Conservation (phyloP, 495 filamentous ascomycete genomes). For the Aspergillus haitiensis region DNA sequence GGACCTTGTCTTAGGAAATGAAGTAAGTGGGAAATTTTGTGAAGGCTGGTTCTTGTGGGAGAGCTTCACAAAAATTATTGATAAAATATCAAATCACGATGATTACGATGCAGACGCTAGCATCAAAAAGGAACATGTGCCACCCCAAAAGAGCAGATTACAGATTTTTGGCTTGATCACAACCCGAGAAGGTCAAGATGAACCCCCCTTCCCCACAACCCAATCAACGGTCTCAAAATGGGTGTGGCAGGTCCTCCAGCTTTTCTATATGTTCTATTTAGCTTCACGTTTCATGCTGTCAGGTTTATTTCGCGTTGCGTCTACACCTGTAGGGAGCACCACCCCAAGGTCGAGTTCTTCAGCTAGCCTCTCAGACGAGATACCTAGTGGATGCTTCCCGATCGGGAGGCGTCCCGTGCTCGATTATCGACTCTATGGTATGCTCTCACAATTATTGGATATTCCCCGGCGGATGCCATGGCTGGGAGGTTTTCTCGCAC, state of each 20-base stretch:
- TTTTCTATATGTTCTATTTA: constrained; percentile 63
- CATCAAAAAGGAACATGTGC: constrained; percentile 20
- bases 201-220: constrained; percentile 20
- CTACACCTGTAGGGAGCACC: constrained; percentile 28
- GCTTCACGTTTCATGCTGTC: constrained; percentile 62
- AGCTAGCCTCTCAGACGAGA: constrained; percentile 23
- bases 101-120: constrained; percentile 25
- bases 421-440: constrained; percentile 69
- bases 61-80: constrained; percentile 64
- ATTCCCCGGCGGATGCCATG: constrained; percentile 81
- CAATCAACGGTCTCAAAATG: constrained; percentile 41
- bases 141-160: constrained; percentile 37
- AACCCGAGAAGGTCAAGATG: constrained; percentile 27
- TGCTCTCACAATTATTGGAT: constrained; percentile 66
- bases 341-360: constrained; percentile 31
- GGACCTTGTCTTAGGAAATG: constrained; percentile 78
- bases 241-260: constrained; percentile 73
- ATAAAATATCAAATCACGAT: constrained; percentile 31
- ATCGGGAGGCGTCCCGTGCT: constrained; percentile 65
- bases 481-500: constrained; percentile 68
- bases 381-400: constrained; percentile 51
- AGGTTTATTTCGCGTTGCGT: constrained; percentile 49
- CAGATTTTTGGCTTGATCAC: constrained; percentile 52
- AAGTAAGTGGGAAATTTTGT: constrained; percentile 71
- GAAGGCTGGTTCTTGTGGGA: constrained; percentile 88